These are phyloP conservation scores for Escallonia herrerae DNA, from an alignment of 129 eudicot genomes.

Conservation along the genomic window DNA sequence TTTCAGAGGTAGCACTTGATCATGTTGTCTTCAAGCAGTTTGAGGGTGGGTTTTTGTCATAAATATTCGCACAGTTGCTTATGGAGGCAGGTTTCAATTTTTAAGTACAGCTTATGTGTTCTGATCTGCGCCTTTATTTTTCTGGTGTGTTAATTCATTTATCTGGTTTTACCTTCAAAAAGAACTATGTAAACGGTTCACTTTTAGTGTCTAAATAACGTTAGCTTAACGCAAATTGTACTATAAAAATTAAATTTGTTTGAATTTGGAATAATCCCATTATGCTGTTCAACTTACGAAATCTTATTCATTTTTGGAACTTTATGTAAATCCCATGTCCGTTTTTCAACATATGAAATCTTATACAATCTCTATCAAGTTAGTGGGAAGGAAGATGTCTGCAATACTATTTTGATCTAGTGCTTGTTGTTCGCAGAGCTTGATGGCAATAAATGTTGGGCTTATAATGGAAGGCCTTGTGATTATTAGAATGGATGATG, in stretches of 20 bases:
- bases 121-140: background rate
- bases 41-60: background rate
- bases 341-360: too few species aligned
- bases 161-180: too few species aligned
- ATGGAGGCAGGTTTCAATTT: background rate
- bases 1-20: background rate
- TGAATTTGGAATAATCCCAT: background rate
- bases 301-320: too few species aligned
- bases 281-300: too few species aligned
- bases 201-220: too few species aligned
- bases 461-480: background rate
- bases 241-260: conserved; percentile 1
- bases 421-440: background rate
- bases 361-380: conserved; percentile 3
- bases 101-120: too few species aligned
- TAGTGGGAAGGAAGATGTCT: background rate
- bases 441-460: background rate
- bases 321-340: too few species aligned
- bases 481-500: background rate
- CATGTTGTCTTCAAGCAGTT: conserved; percentile 7
- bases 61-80: conserved; percentile 6
- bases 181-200: background rate
- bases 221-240: background rate
- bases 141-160: background rate
- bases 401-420: background rate